Evolutionary conservation across 192 early-diverging fungal genomes (phyloP).

Genomic region (Neocallimastix lanati): DNA sequence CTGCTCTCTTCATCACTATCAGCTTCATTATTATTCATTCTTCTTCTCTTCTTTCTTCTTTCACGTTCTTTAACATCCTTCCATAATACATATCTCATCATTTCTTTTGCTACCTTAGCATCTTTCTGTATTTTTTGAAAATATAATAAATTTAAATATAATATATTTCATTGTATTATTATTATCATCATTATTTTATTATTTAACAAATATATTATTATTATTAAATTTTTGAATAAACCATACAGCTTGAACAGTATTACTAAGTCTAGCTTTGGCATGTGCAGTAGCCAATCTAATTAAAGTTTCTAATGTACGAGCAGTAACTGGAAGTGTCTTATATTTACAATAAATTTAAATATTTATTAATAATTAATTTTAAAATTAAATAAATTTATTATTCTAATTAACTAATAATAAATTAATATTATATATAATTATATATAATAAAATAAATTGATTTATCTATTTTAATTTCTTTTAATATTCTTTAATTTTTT

Average conservation of each 20-base stretch:
- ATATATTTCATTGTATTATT: no score
- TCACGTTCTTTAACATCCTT: neutral
- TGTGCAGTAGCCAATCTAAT: slow-evolving; percentile 93
- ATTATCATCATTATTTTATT: no score
- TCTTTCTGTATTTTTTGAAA: neutral
- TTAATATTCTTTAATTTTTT: no score
- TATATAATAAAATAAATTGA: no score
- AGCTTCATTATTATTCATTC: neutral
- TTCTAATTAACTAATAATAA: no score
- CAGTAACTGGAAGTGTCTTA: slow-evolving; percentile 83
- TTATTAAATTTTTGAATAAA: no score
- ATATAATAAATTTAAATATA: neutral
- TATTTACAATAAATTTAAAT: neutral
- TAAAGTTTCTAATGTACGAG: slow-evolving; percentile 94
- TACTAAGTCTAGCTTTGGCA: slow-evolving; percentile 77
- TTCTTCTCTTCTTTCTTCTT: neutral
- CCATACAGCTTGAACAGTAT: slow-evolving; percentile 43
- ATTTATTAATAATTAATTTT: no score
- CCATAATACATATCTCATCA: neutral
- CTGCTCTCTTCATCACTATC: neutral
- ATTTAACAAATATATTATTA: no score
- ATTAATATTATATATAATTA: no score
- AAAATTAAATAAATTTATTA: no score
- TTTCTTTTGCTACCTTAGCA: neutral
- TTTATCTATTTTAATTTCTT: no score